phyloP scores from a whole-genome alignment of 257 asterid species.

The Lycium barbarum region DNA sequence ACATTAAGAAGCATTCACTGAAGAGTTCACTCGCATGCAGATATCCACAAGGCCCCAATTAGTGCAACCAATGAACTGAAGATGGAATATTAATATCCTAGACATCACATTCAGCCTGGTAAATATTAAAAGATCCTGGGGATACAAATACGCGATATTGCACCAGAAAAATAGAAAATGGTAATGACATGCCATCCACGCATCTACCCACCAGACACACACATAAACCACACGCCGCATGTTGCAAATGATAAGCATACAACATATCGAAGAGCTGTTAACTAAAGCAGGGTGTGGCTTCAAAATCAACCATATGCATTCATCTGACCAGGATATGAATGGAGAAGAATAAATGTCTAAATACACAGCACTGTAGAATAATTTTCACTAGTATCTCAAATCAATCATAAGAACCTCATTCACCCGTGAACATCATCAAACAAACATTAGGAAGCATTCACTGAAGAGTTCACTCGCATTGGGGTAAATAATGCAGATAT shows the following conservation, averaged over 20 bases:
- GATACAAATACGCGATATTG: conserved; percentile 5
- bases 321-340: conserved; percentile 15
- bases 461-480: neutral
- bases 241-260: conserved; percentile 9
- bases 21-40: conserved; percentile 2
- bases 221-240: neutral
- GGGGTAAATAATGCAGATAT: neutral
- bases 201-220: conserved; percentile 2
- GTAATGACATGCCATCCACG: neutral
- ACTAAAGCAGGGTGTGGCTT: neutral
- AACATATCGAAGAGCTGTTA: neutral
- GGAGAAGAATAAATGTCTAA: conserved; percentile 7
- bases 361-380: neutral
- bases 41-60: neutral
- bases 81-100: conserved; percentile 5
- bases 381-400: conserved; percentile 11
- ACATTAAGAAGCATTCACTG: conserved; percentile 23
- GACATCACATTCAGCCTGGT: conserved; percentile 16
- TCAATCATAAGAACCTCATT: conserved; percentile 16
- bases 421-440: conserved; percentile 3
- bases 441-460: conserved; percentile 23
- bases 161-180: conserved; percentile 21
- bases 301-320: neutral
- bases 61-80: neutral
- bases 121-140: conserved; percentile 5